Base-by-base conservation (phyloP, 257 asterid genomes). In the Asclepias syriaca region DNA sequence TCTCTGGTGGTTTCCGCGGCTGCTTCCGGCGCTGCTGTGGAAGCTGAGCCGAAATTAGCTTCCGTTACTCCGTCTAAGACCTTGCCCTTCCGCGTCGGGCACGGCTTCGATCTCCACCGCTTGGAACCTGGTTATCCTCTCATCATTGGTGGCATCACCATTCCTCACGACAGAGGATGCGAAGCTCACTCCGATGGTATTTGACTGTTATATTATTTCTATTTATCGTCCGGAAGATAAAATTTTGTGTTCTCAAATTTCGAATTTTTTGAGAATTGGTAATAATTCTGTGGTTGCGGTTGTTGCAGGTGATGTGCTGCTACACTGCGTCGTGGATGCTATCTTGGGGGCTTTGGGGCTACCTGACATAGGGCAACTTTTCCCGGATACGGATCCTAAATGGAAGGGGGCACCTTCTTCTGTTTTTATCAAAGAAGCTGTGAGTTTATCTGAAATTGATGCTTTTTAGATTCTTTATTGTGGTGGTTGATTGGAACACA, bases 321-420 rank as follows among this genome's bases (percentile, higher is more conserved):
- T 94, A 21, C 99, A 94, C 77, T 94, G 99, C 81, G 97, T 91
- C 66, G 99, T 94, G 71, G 97, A 94, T 82, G 97, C 97, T 15
- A 91, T 94, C 70, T 80, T 94, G 83, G 99, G 97, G 63, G 99
- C 97, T 32, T 73, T 94, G 56, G 99, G 97, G 64, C 94, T 94
- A 69, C 97, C 96, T 8, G 98, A 94, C 82, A 94, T 91, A 15
- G 98, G 98, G 51, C 96, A 91, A 81, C 89, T 91, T 50, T 94
- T 94, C 75, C 97, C 99, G 0, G 99, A 94, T 82, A 85, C 91
- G 0, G 97, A 94, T 79, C 99, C 99, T 59, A 94, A 91, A 73
- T 94, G 99, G 98, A 91, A 91, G 81, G 98, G 98, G 9, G 96
- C 96, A 0, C 80, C 97, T 14, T 94, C 97, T 45, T 94, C 90